Evolutionary conservation across 2,329 filamentous ascomycete species (phyloP), one percentile per base, ranked within the genome.

Genomic region (Aspergillus hiratsukae): DNA sequence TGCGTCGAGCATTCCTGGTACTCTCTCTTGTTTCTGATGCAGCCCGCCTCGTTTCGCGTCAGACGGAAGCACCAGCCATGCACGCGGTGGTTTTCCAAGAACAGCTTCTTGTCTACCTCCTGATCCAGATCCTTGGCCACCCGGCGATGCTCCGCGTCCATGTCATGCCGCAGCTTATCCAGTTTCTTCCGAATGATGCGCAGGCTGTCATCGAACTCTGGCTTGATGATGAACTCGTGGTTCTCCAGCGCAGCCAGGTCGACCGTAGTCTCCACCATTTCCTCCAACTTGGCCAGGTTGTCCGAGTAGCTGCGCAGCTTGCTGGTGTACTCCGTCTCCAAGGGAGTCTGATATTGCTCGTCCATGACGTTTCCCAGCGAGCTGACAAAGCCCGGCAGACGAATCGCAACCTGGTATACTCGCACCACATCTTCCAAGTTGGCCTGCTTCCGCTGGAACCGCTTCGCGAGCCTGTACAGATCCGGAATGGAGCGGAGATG

Each of bases 251-350:
- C 94, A 56, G 96, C 90, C 0, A 99, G 83, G 68, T 99, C 94
- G 14, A 99, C 92, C 0, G 95, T 99, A 1, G 94, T 96, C 77
- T 99, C 94, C 0, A 99, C 94, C 91, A 99, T 97, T 71, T 99
- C 94, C 68, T 93, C 90, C 10, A 99, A 80, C 70, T 91, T 96
- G 27, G 83, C 87, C 51, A 99, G 81, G 67, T 87, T 90, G 67
- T 91, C 86, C 5, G 87, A 89, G 58, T 90, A 84, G 58, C 89
- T 84, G 50, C 83, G 84, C 41, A 99, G 78, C 70, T 95, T 95
- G 27, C 83, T 83, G 0, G 92, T 97, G 71, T 99, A 99, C 25
- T 91, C 87, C 6, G 83, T 83, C 61, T 97, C 92, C 0, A 99
- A 81, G 0, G 91, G 89, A 58, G 91, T 88, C 59, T 90, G 90